phyloP scores from a whole-genome alignment of 768 basidiomycete genomes.

The Tulasnella sp. region DNA sequence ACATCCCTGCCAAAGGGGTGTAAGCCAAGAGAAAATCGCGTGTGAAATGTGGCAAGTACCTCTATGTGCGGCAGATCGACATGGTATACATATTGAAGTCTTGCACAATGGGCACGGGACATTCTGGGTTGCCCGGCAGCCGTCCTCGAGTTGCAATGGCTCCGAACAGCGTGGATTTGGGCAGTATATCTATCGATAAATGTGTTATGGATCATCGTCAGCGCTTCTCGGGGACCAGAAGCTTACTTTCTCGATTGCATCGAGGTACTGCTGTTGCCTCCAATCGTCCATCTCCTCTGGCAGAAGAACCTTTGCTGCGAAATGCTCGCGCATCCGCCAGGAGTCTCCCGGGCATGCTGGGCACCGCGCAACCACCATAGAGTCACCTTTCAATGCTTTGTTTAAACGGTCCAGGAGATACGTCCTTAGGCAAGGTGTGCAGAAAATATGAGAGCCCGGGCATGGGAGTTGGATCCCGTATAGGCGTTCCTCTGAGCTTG shows the following conservation, averaged over 20 bases:
- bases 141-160: conserved; percentile 1
- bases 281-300: conserved; percentile 2
- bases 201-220: neutral
- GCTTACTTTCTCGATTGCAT: neutral
- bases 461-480: neutral
- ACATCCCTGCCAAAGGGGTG: neutral
- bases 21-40: neutral
- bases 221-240: neutral
- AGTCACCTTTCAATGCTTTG: conserved; percentile 1
- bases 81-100: conserved; percentile 11
- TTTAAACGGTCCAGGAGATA: neutral
- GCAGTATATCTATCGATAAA: neutral
- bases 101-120: neutral
- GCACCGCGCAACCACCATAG: neutral
- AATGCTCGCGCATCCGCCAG: neutral
- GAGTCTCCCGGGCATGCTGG: neutral
- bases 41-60: neutral
- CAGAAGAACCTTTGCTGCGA: neutral
- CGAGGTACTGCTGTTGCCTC: conserved; percentile 1
- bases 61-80: neutral
- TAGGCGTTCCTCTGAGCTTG: neutral
- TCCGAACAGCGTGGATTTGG: conserved; percentile 27
- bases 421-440: neutral
- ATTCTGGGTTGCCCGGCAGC: neutral
- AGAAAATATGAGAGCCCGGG: neutral